phyloP scores from a whole-genome alignment of 2,329 filamentous ascomycete genomes.

The Phialophora macrospora region DNA sequence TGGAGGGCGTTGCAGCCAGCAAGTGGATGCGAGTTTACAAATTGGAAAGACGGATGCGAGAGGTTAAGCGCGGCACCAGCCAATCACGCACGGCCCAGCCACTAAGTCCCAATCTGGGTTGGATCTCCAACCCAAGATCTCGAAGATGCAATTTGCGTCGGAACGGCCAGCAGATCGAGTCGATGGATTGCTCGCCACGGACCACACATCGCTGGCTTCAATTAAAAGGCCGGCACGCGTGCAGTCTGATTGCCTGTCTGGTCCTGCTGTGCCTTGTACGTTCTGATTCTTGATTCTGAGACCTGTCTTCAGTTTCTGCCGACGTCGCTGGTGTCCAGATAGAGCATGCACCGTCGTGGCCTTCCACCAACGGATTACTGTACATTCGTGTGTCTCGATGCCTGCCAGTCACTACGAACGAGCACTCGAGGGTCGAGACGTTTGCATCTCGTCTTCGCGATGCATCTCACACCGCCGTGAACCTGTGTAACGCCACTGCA shows the following conservation, averaged over 20 bases:
- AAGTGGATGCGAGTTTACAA: not conserved
- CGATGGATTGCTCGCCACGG: not conserved
- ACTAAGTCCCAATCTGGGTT: not conserved
- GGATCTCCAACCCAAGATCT: not conserved
- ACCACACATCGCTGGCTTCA: not conserved
- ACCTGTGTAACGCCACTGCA: constrained; percentile 29
- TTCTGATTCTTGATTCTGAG: not conserved
- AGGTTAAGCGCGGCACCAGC: not conserved
- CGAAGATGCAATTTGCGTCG: not conserved
- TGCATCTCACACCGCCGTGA: constrained; percentile 28
- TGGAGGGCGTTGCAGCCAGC: not conserved
- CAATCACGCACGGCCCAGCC: not conserved
- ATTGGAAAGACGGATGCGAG: not conserved
- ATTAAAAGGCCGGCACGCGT: not conserved
- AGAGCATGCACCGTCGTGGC: not conserved
- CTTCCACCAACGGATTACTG: not conserved
- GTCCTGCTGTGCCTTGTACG: not conserved
- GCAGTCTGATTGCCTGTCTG: not conserved
- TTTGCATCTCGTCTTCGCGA: constrained; percentile 17
- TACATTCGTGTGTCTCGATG: not conserved
- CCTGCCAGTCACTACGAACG: not conserved
- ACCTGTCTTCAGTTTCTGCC: not conserved
- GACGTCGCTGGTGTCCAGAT: not conserved
- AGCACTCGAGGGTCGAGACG: not conserved
- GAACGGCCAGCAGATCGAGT: not conserved